phyloP scores from a whole-genome alignment of 345 rosid species.

The Lagerstroemia speciosa region DNA sequence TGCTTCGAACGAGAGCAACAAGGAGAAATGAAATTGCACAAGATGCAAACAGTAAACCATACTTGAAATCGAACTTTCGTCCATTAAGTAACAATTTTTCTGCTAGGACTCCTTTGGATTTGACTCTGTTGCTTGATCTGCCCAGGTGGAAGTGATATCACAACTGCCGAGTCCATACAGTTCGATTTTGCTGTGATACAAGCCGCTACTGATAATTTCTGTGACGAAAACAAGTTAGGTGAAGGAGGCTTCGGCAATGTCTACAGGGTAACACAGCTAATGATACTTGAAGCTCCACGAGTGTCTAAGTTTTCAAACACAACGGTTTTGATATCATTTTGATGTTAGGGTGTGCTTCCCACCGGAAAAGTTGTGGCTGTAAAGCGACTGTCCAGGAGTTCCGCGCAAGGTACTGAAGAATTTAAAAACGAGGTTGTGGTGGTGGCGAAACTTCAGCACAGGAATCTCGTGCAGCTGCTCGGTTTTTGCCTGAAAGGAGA shows the following conservation, averaged over 20 bases:
- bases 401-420: constrained; percentile 31
- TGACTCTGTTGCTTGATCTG: not conserved
- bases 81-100: too few relatives aligned
- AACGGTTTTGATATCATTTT: too few relatives aligned
- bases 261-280: too few relatives aligned
- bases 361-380: constrained; percentile 32
- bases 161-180: too few relatives aligned
- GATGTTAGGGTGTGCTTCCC: constrained; percentile 25
- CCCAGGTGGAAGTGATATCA: not conserved
- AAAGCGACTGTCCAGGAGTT: constrained; percentile 28
- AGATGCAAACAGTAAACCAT: not conserved
- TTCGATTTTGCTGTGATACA: constrained; percentile 15
- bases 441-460: constrained; percentile 40
- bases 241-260: constrained; percentile 45
- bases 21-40: not conserved
- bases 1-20: not conserved
- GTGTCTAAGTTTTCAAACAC: too few relatives aligned
- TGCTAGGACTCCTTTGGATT: too few relatives aligned
- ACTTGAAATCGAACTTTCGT: not conserved
- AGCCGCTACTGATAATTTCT: constrained; percentile 41
- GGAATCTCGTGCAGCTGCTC: constrained; percentile 33
- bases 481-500: constrained; percentile 37
- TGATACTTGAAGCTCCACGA: too few relatives aligned
- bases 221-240: constrained; percentile 45
- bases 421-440: constrained; percentile 33